phyloP scores from a whole-genome alignment of 306 rosid genomes.

The Rosa rugosa region DNA sequence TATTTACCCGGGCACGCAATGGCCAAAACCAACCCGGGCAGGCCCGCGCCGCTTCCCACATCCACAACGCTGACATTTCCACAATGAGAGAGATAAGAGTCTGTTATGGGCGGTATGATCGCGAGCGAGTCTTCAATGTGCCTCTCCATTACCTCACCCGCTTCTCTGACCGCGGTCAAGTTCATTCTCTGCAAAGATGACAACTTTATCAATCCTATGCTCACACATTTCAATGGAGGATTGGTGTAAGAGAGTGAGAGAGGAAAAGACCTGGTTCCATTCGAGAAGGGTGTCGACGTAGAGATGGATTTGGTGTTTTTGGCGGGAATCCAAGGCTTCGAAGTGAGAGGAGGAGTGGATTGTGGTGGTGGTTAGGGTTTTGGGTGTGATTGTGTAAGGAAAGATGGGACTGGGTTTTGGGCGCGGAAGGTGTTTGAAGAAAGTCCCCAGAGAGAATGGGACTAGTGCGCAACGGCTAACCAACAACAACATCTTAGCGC shows the following conservation, averaged over 20 bases:
- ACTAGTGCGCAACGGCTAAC: conserved; percentile 13
- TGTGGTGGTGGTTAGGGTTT: conserved; percentile 26
- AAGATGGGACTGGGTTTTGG: conserved; percentile 25
- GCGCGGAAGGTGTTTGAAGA: conserved; percentile 66
- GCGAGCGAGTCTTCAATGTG: conserved; percentile 92
- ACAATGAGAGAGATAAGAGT: conserved; percentile 43
- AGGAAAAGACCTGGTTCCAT: conserved; percentile 70
- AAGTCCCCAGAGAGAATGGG: conserved; percentile 56
- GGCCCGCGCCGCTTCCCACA: conserved; percentile 92
- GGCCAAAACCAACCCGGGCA: conserved; percentile 84
- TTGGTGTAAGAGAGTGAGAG: not conserved
- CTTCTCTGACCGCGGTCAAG: conserved; percentile 73
- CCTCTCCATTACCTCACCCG: conserved; percentile 75
- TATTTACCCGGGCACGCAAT: conserved; percentile 80
- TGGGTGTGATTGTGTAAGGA: conserved; percentile 30
- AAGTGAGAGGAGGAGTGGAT: conserved; percentile 34
- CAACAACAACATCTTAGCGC: conserved; percentile 45
- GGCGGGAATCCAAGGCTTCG: conserved; percentile 54
- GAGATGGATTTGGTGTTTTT: conserved; percentile 64
- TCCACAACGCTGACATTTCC: conserved; percentile 56
- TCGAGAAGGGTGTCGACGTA: conserved; percentile 81
- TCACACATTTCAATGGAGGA: not conserved
- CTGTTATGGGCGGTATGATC: conserved; percentile 57
- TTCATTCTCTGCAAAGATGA: conserved; percentile 65
- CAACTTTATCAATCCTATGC: not conserved